Evolutionary conservation across 1,284 basidiomycete species (phyloP), one percentile per base, ranked within the genome.

Genomic region (Melanopsichium pennsylvanicum): DNA sequence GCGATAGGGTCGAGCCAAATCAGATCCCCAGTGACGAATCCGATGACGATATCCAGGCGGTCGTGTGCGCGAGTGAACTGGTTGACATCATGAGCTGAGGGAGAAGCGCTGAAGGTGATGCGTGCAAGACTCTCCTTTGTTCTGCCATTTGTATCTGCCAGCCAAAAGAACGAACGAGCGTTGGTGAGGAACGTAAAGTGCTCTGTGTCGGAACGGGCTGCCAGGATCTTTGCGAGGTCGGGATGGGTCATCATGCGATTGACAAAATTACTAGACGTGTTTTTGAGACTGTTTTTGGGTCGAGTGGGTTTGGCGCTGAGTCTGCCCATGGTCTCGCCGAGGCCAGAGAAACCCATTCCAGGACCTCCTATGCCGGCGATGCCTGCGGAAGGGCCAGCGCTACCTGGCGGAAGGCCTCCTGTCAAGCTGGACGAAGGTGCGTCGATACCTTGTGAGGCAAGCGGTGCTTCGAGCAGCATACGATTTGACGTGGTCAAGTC

Each of bases 11-110:
- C 92, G 88, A 78, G 25, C 67, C 70, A 71, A 44, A 98, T 83
- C 21, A 98, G 84, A 82, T 98, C 95, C 13, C 95, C 95, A 0
- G 92, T 90, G 66, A 85, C 86, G 79, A 98, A 97, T 2, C 95
- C 95, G 72, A 98, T 89, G 50, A 97, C 86, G 11, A 97, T 85
- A 78, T 98, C 96, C 33, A 97, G 83, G 37, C 88, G 86, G 45
- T 92, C 89, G 5, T 88, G 84, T 7, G 87, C 88, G 9, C 89
- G 87, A 1, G 92, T 97, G 8, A 87, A 82, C 13, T 85, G 83
- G 72, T 96, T 96, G 42, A 96, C 87, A 73, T 85, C 90, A 80
- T 96, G 92, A 74, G 92, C 94, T 0, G 93, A 95, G 0, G 78
- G 68, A 66, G 88, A 87, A 8, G 89, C 87, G 27, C 40, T 46